A percentile compares a stretch with the other conserved stretches of the same genome.
Conservation (phyloP, 2,329 filamentous ascomycete genomes). For the Fusarium sp. region DNA sequence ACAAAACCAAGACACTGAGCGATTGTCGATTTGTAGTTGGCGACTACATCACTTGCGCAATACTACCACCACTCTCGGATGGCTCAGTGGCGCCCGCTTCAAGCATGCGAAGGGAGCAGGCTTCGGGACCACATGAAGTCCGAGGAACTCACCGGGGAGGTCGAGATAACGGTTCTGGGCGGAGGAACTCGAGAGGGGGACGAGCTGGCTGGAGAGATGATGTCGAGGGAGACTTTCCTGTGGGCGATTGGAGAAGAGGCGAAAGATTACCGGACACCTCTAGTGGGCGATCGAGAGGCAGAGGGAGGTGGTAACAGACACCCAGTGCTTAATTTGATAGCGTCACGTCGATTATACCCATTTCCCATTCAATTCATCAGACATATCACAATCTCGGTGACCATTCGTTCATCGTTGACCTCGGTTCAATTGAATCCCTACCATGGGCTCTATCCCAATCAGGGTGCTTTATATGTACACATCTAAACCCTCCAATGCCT, state of each 20-base stretch:
- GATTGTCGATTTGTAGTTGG: constrained; percentile 87
- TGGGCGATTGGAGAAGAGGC: constrained; percentile 73
- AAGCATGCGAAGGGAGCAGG: constrained; percentile 41
- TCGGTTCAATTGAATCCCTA: constrained; percentile 30
- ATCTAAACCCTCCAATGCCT: constrained; percentile 15
- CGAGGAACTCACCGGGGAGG: constrained; percentile 39
- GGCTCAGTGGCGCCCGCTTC: constrained; percentile 75
- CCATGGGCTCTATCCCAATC: constrained; percentile 42
- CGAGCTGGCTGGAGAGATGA: constrained; percentile 52
- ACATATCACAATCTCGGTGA: constrained; percentile 12
- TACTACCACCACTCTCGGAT: constrained; percentile 77
- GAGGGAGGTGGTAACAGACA: constrained; percentile 42
- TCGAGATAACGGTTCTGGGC: constrained; percentile 44
- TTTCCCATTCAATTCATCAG: constrained; percentile 2
- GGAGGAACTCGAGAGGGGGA: constrained; percentile 47
- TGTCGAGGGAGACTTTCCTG: constrained; percentile 50
- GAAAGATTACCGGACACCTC: constrained; percentile 66
- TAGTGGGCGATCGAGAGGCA: constrained; percentile 39
- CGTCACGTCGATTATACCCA: constrained; percentile 43
- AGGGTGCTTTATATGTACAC: constrained; percentile 54
- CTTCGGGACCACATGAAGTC: constrained; percentile 28
- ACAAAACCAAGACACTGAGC: constrained; percentile 75
- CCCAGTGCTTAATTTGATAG: constrained; percentile 1
- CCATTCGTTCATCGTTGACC: constrained; percentile 9
- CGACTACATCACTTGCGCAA: constrained; percentile 85